Conservation (phyloP, 768 basidiomycete species). For the Collybia sp. region DNA sequence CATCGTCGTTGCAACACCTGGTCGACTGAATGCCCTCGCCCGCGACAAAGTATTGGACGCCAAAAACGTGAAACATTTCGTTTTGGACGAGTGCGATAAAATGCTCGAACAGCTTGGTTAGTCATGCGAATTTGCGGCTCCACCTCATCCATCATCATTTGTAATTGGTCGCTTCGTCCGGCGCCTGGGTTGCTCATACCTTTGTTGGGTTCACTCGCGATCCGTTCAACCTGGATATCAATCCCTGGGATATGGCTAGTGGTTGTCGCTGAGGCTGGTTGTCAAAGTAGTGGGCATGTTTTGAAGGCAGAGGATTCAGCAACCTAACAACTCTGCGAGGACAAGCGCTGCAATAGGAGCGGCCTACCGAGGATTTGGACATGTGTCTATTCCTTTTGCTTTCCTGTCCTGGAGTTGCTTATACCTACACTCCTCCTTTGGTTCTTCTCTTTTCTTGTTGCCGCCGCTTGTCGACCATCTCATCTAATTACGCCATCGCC, state of each 20-base stretch:
- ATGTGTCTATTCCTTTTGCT: conserved; percentile 19
- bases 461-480: conserved; percentile 44
- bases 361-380: conserved; percentile 29
- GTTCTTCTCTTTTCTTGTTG: conserved; percentile 46
- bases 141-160: conserved; percentile 46
- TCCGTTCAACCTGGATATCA: conserved; percentile 31
- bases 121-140: conserved; percentile 82
- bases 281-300: conserved; percentile 7
- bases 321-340: conserved; percentile 27
- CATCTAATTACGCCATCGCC: conserved; percentile 69
- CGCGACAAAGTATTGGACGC: conserved; percentile 95
- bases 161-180: conserved; percentile 40
- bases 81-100: conserved; percentile 99
- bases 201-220: conserved; percentile 32
- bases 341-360: conserved; percentile 23
- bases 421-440: conserved; percentile 30
- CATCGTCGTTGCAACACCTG: conserved; percentile 97
- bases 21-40: conserved; percentile 91
- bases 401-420: too few relatives aligned
- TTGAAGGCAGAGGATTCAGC: conserved; percentile 13
- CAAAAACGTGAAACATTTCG: conserved; percentile 98
- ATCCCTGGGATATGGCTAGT: conserved; percentile 33
- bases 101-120: conserved; percentile 99
- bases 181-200: conserved; percentile 36
- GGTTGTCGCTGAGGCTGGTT: conserved; percentile 27